A percentile compares a stretch with the other conserved stretches of the same genome.
phyloP scores from a whole-genome alignment of 2,329 filamentous ascomycete species.

The Colletotrichum liriopes region DNA sequence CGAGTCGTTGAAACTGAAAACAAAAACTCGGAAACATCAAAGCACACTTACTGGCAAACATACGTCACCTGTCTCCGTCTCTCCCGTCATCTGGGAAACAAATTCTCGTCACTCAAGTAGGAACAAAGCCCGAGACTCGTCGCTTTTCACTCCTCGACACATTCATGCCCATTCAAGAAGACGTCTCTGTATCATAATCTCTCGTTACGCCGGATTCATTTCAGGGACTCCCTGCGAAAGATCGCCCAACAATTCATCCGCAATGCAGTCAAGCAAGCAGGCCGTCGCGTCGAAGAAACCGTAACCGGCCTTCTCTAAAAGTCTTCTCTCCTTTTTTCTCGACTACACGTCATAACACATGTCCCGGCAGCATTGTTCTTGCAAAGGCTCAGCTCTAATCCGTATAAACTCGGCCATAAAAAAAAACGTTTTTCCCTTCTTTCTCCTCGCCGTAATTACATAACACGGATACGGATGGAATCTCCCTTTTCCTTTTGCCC shows the following conservation, averaged over 20 bases:
- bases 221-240: constrained; percentile 5
- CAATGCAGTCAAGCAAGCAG: background rate
- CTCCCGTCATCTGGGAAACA: background rate
- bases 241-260: constrained; percentile 1
- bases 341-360: background rate
- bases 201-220: constrained; percentile 32
- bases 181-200: constrained; percentile 54
- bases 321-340: background rate
- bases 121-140: background rate
- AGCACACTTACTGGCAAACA: background rate
- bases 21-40: background rate
- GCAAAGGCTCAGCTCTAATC: constrained; percentile 8
- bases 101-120: background rate
- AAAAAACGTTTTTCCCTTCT: constrained; percentile 3
- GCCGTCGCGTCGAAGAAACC: background rate
- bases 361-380: constrained; percentile 10
- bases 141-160: background rate
- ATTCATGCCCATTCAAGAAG: background rate
- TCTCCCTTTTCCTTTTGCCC: constrained; percentile 13
- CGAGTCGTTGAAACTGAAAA: background rate
- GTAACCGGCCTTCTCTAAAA: background rate
- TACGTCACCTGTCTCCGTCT: no score
- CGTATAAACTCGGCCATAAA: constrained; percentile 12
- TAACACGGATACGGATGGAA: constrained; percentile 28
- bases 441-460: constrained; percentile 40